These are phyloP conservation scores for Hypsizygus marmoreus DNA, from an alignment of 768 basidiomycete genomes.

Conservation along the genomic window DNA sequence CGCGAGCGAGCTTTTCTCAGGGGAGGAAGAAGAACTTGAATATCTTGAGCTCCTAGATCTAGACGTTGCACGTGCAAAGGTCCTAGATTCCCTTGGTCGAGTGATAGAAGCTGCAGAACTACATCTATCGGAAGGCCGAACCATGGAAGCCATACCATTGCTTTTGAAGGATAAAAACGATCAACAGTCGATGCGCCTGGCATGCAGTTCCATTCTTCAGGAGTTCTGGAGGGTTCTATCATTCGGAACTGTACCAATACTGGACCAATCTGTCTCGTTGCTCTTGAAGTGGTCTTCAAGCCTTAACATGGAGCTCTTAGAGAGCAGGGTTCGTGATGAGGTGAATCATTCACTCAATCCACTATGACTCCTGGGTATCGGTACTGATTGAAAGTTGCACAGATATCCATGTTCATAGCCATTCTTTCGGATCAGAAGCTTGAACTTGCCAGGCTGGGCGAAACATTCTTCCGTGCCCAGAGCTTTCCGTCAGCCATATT, in stretches of 20 bases:
- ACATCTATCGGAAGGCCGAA: conserved; percentile 48
- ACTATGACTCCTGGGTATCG: no score
- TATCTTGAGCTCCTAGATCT: conserved; percentile 59
- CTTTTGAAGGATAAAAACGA: conserved; percentile 37
- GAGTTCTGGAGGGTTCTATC: conserved; percentile 48
- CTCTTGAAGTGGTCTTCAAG: conserved; percentile 27
- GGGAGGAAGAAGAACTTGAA: conserved; percentile 53
- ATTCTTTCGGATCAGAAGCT: conserved; percentile 16
- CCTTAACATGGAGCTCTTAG: conserved; percentile 14
- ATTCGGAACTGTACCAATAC: conserved; percentile 31
- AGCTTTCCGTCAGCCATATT: conserved; percentile 39
- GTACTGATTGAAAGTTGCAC: neutral
- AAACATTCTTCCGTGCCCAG: conserved; percentile 26
- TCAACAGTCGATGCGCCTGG: conserved; percentile 31
- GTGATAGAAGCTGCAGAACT: conserved; percentile 53
- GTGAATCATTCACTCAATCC: neutral
- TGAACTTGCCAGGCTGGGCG: conserved; percentile 33
- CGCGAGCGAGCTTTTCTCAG: conserved; percentile 47
- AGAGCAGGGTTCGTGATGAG: conserved; percentile 4
- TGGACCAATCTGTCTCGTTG: conserved; percentile 12
- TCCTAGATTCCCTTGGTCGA: conserved; percentile 45
- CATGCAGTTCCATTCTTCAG: conserved; percentile 39
- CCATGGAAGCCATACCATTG: conserved; percentile 46
- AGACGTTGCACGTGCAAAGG: conserved; percentile 44
- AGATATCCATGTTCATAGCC: conserved; percentile 24